A percentile compares a stretch with the other conserved stretches of the same genome.
Evolutionary conservation across 192 early-diverging fungal genomes (phyloP).

Genomic region (Endogone sp.): DNA sequence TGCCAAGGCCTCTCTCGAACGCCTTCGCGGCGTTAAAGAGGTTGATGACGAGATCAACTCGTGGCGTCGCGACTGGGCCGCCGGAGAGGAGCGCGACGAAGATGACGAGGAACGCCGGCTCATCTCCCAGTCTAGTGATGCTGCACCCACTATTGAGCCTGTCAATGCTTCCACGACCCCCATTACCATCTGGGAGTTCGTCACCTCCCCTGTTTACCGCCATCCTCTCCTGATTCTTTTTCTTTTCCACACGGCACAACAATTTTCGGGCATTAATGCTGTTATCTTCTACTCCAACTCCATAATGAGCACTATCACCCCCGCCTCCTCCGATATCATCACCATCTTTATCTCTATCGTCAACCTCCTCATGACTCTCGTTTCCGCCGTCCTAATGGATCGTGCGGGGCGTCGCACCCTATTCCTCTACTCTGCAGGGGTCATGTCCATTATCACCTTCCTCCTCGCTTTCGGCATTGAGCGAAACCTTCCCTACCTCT

Average conservation of each 20-base stretch:
- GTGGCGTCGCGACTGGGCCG: slow-evolving; percentile 37
- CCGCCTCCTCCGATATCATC: slow-evolving; percentile 60
- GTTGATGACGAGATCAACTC: slow-evolving; percentile 49
- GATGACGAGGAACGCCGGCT: not conserved
- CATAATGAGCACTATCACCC: slow-evolving; percentile 60
- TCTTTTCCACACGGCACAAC: slow-evolving; percentile 75
- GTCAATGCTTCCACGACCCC: slow-evolving; percentile 11
- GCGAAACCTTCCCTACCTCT: slow-evolving; percentile 47
- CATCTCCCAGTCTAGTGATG: not conserved
- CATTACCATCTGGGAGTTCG: slow-evolving; percentile 36
- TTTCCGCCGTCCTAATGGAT: slow-evolving; percentile 74
- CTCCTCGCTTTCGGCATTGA: slow-evolving; percentile 57
- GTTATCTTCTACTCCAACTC: slow-evolving; percentile 84
- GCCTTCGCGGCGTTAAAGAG: slow-evolving; percentile 47
- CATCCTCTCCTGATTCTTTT: slow-evolving; percentile 61
- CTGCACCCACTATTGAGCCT: not conserved
- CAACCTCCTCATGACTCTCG: slow-evolving; percentile 68
- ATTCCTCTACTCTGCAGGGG: slow-evolving; percentile 52
- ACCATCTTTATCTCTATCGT: slow-evolving; percentile 77
- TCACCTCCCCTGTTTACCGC: slow-evolving; percentile 46
- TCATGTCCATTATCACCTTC: slow-evolving; percentile 56
- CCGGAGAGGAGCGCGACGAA: not conserved
- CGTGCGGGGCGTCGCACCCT: slow-evolving; percentile 68
- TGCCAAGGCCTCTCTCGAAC: slow-evolving; percentile 49
- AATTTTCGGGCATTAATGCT: slow-evolving; percentile 88